Base-by-base conservation (phyloP, 768 basidiomycete genomes). In the Mycena venus region DNA sequence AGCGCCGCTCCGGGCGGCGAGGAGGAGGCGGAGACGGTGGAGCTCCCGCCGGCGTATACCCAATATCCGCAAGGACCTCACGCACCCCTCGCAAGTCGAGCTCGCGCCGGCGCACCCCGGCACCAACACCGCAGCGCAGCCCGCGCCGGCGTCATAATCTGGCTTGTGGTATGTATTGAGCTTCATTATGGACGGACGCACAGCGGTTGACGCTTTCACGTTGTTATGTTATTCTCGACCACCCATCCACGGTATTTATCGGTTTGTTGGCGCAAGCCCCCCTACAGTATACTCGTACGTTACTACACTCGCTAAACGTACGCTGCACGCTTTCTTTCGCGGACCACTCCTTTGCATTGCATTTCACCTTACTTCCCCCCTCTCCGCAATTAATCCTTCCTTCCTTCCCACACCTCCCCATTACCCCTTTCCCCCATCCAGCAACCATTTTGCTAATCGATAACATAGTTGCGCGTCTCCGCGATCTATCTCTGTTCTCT, bases 11-110 rank as follows among this genome's bases (percentile, higher is more conserved):
- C 19, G 75, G 49, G 78, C 61, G 68, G 82, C 1, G 84, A 83
- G 10, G 87, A 85, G 21, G 89, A 91, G 75, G 80, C 89, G 19
- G 95, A 94, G 82, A 95, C 94, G 51, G 90, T 96, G 56, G 95
- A 96, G 82, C 87, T 96, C 60, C 95, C 95, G 17, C 95, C 95
- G 2, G 94, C 94, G 34, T 96, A 96, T 82, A 94, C 93, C n/a
- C 31, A 90, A 93, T 73, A 86, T 95, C 60, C 82, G 83, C 71
- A 85, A 75, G 72, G 73, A 72, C 49, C 40, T 59, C 14, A 34
- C 60, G 60, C 25, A 12, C 31, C 53, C 17, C 34, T 40, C 27
- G 17, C 31, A 32, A 21, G 19, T 21, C 0, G 29, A 58, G 19
- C 29, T 31, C 55, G 19, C 31, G 19, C 27, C 55, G 7, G 31